Evolutionary conservation across 2,329 filamentous ascomycete species (phyloP), one percentile per base, ranked within the genome.

Genomic region (Boeremia lycopersici): DNA sequence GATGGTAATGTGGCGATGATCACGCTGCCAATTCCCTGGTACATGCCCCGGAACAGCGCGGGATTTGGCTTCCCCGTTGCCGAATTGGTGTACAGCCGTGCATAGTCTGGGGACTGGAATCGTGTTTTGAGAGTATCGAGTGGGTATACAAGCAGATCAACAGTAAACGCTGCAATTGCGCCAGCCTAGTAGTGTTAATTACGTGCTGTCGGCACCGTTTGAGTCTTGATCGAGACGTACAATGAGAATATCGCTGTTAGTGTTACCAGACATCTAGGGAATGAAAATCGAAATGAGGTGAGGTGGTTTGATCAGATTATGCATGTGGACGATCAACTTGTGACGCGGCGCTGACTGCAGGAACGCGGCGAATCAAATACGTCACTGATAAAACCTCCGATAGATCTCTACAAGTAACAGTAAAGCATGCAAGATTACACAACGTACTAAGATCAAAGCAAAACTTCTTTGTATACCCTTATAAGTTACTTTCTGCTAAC

Each of bases 71-170:
- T 79, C 12, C 82, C 81, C 19, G 84, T 82, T 1, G 77, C 75
- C 13, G 81, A 80, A 76, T 87, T 77, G 65, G 81, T 84, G 70
- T 87, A 93, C 0, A 87, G 81, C 44, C 82, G 82, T 33, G 85
- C 78, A 76, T 92, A 95, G 65, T 92, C 84, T 11, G 86, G 87
- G 48, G 88, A 91, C 72, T 96, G 92, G 42, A 91, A 83, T 9
- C 92, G 85, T 7, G 92, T 96, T 73, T 96, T 96, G 67, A 96
- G 80, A 0, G 92, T 97, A 72, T 96, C 93, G 13, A 96, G 81
- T 0, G 92, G 93, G 68, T 95, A 96, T 31, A 96, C 85, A 13
- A 96, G 80, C 43, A 96, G 79, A 73, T 96, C 91, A 52, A 96
- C 89, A 1, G 89, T 88, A 71, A 96, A 91, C 25, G 91, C 93